phyloP scores from a whole-genome alignment of 805 yeast genomes.

The Komagataella mondaviorum region DNA sequence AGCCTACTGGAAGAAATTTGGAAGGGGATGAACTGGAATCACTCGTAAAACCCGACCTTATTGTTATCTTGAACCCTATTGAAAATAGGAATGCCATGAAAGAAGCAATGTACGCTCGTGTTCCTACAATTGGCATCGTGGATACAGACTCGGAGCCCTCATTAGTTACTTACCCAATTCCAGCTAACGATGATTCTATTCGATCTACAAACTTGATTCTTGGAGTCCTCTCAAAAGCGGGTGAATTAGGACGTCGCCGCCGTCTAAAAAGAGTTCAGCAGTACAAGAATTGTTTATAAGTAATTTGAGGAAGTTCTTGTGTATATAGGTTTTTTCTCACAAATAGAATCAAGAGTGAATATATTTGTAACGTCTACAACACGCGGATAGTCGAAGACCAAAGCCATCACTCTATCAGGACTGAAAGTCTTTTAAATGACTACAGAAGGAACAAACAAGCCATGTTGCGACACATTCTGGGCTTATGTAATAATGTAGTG shows the following conservation, averaged over 20 bases:
- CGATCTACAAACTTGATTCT: slow-evolving; percentile 69
- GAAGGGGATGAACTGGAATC: slow-evolving; percentile 32
- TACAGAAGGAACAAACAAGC: no score
- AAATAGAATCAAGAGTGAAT: no score
- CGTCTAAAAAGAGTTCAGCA: slow-evolving; percentile 29
- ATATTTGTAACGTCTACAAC: no score
- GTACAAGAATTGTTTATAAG: slow-evolving; percentile 12
- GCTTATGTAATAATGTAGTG: not conserved
- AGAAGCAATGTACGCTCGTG: slow-evolving; percentile 71
- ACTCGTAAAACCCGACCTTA: slow-evolving; percentile 77
- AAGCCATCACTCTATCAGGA: not conserved
- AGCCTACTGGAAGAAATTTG: slow-evolving; percentile 47
- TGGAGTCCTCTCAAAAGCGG: slow-evolving; percentile 81
- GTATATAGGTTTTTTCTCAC: not conserved
- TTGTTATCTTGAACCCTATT: slow-evolving; percentile 75
- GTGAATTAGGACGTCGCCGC: slow-evolving; percentile 56
- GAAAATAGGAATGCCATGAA: slow-evolving; percentile 70
- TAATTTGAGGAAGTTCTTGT: not conserved
- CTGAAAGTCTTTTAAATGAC: not conserved
- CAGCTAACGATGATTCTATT: slow-evolving; percentile 87
- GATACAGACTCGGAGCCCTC: slow-evolving; percentile 93
- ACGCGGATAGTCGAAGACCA: no score
- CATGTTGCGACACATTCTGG: no score
- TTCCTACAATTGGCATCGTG: slow-evolving; percentile 88
- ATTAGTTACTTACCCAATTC: slow-evolving; percentile 84